Conservation (phyloP, 1,284 basidiomycete species). For the Neolentinus lepideus region DNA sequence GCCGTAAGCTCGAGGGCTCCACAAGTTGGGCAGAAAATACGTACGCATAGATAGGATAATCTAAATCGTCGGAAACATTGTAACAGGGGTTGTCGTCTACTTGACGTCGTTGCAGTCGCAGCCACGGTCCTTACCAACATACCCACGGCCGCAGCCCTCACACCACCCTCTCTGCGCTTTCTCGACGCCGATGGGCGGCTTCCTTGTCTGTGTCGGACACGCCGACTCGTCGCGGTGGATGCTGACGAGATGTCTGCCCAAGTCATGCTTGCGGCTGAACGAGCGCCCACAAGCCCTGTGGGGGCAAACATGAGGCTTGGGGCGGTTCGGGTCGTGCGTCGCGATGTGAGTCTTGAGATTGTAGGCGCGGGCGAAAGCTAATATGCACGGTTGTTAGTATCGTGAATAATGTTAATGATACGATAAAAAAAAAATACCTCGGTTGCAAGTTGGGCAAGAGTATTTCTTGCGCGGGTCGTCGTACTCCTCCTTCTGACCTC, state of each 20-base stretch:
- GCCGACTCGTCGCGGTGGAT: constrained; percentile 66
- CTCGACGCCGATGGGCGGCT: constrained; percentile 53
- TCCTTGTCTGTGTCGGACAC: constrained; percentile 14
- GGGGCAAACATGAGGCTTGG: constrained; percentile 80
- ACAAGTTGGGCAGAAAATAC: not conserved
- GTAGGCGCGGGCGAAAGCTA: constrained; percentile 84
- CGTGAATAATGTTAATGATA: constrained; percentile 9
- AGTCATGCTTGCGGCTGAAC: constrained; percentile 86
- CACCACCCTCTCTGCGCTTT: constrained; percentile 61
- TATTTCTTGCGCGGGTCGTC: constrained; percentile 71
- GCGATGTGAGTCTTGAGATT: constrained; percentile 89
- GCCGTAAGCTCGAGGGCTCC: not conserved
- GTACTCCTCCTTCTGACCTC: constrained; percentile 31
- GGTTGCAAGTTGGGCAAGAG: constrained; percentile 61
- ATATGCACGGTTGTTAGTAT: constrained; percentile 9
- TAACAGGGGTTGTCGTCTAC: constrained; percentile 27
- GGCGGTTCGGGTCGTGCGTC: constrained; percentile 81
- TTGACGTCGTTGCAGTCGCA: constrained; percentile 67
- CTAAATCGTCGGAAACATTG: not conserved
- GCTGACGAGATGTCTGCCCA: constrained; percentile 79
- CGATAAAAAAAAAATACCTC: constrained; percentile 37
- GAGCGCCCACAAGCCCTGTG: constrained; percentile 77
- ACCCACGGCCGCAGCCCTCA: constrained; percentile 66
- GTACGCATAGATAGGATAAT: not conserved
- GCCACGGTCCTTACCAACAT: constrained; percentile 44